Conservation (phyloP, 495 filamentous ascomycete genomes). For the Aspergillus cavernicola region DNA sequence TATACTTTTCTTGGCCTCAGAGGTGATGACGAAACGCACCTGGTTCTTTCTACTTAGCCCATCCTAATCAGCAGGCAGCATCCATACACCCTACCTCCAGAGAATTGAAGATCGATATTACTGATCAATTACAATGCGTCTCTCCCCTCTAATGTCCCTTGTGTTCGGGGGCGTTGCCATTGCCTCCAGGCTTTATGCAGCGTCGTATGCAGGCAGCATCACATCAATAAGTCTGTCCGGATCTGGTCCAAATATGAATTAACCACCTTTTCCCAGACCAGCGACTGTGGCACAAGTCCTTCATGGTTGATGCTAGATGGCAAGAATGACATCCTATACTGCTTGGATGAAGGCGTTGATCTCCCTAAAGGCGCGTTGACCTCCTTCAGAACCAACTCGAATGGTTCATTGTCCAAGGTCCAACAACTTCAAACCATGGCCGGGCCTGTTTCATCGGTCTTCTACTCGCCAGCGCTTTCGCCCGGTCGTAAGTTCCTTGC, state of each 20-base stretch:
- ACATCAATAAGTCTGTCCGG: conserved; percentile 6
- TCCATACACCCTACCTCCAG: too few species aligned
- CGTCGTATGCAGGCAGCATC: conserved; percentile 18
- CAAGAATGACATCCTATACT: conserved; percentile 12
- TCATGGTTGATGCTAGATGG: conserved; percentile 23
- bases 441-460: conserved; percentile 19
- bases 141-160: background rate
- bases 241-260: conserved; percentile 4
- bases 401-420: conserved; percentile 15
- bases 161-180: conserved; percentile 3
- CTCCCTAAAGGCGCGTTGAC: conserved; percentile 19
- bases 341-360: conserved; percentile 19
- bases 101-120: too few species aligned
- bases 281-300: conserved; percentile 18
- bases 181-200: conserved; percentile 16
- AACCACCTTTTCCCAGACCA: conserved; percentile 8
- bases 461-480: conserved; percentile 14
- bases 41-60: too few species aligned
- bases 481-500: conserved; percentile 17
- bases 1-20: too few species aligned
- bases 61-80: too few species aligned
- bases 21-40: too few species aligned
- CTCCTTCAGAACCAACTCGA: conserved; percentile 10
- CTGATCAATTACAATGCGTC: background rate
- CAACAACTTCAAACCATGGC: conserved; percentile 9